These are phyloP conservation scores for Rhodamnia argentea DNA, from an alignment of 345 rosid genomes.

Conservation along the genomic window DNA sequence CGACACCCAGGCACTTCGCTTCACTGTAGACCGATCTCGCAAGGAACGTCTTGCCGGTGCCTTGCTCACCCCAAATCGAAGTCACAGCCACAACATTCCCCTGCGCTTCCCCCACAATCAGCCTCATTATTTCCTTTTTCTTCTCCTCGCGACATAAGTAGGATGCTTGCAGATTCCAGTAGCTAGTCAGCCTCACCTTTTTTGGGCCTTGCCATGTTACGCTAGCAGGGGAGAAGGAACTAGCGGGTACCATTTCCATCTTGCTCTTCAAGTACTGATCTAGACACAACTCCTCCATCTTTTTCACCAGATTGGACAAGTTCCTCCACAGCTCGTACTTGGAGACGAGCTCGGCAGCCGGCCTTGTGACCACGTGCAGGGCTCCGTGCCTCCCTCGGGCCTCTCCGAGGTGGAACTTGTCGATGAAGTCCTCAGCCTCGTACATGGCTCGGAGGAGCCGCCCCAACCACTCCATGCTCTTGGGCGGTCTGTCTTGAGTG, in stretches of 20 bases:
- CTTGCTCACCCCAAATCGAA: too few species aligned
- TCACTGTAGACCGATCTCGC: not conserved
- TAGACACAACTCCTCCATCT: not conserved
- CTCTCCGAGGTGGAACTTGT: not conserved
- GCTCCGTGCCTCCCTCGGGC: not conserved
- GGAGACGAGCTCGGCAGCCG: not conserved
- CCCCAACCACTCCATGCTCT: accelerated
- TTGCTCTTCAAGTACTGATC: not conserved
- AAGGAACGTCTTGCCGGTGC: too few species aligned
- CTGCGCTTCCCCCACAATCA: too few species aligned
- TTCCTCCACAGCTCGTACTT: not conserved
- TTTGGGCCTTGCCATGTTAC: not conserved
- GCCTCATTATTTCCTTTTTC: not conserved
- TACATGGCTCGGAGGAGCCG: accelerated
- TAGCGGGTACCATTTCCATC: not conserved
- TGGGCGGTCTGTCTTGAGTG: accelerated
- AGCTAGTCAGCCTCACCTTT: not conserved
- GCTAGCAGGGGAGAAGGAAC: not conserved
- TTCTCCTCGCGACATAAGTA: accelerated
- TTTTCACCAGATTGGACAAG: not conserved
- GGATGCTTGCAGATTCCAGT: not conserved
- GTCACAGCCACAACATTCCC: accelerated
- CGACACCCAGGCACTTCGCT: not conserved
- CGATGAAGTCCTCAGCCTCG: not conserved
- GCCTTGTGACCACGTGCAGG: not conserved